A percentile compares a stretch with the other conserved stretches of the same genome.
Evolutionary conservation across 2,329 filamentous ascomycete species (phyloP).

Genomic region (Shiraia sp.): DNA sequence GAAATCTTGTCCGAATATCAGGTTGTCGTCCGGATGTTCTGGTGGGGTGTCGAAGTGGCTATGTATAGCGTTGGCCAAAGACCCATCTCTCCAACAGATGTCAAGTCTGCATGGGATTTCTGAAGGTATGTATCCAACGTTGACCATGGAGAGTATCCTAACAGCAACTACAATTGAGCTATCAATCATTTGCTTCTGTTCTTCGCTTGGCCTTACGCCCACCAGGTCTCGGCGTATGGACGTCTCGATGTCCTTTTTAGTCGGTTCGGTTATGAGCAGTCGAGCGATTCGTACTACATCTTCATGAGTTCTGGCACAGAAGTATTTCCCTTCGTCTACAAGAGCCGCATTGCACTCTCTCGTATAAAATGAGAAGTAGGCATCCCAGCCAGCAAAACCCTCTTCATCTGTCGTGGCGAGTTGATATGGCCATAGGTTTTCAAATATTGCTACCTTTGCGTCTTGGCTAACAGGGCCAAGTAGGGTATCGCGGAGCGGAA

Average conservation of each 20-base stretch:
- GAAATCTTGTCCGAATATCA: constrained; percentile 8
- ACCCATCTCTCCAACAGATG: background rate
- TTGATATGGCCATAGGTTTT: too few relatives aligned
- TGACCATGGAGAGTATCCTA: constrained; percentile 5
- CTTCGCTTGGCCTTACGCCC: background rate
- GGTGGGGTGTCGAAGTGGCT: background rate
- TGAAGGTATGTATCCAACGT: too few relatives aligned
- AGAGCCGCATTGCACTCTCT: constrained; percentile 1
- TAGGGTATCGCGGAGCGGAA: too few relatives aligned
- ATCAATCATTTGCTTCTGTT: constrained; percentile 1
- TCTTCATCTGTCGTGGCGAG: too few relatives aligned
- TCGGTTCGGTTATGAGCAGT: background rate
- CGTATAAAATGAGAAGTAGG: constrained; percentile 3
- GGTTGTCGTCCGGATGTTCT: background rate
- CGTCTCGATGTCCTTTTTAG: constrained; percentile 1
- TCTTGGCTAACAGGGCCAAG: too few relatives aligned
- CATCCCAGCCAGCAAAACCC: too few relatives aligned
- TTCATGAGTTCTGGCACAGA: constrained; percentile 2
- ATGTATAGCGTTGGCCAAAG: background rate
- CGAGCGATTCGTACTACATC: constrained; percentile 1
- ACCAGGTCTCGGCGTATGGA: background rate
- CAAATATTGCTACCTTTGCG: too few relatives aligned
- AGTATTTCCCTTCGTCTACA: background rate
- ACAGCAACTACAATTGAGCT: constrained; percentile 2
- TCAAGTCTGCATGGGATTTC: too few relatives aligned